Evolutionary conservation across 495 filamentous ascomycete species (phyloP).

Genomic region (Xylaria palmicola): DNA sequence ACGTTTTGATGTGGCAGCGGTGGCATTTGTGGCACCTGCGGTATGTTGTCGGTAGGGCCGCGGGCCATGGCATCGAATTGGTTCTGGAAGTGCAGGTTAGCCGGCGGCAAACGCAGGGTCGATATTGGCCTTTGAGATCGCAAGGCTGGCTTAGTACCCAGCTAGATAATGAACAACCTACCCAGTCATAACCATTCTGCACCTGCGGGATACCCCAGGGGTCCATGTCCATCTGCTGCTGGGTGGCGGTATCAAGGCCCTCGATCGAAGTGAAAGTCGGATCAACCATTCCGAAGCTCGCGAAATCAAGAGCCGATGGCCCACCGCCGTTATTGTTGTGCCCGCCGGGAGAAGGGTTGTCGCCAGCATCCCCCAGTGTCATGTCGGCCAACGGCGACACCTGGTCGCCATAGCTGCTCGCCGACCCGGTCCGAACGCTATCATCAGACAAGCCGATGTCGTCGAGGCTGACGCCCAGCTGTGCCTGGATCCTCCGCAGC

Average conservation of each 20-base stretch:
- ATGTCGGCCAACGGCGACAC: background rate
- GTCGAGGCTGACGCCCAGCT: constrained; percentile 8
- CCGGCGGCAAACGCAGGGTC: background rate
- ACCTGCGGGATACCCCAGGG: constrained; percentile 21
- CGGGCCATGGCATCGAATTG: constrained; percentile 29
- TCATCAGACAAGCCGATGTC: background rate
- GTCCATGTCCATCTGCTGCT: constrained; percentile 5
- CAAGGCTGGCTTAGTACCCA: background rate
- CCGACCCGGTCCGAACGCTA: background rate
- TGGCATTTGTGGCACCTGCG: constrained; percentile 12
- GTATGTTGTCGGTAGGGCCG: constrained; percentile 9
- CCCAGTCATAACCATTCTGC: constrained; percentile 29
- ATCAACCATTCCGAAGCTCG: constrained; percentile 13
- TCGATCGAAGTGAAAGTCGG: background rate
- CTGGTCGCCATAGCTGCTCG: constrained; percentile 16
- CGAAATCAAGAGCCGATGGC: constrained; percentile 8
- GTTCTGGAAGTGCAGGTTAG: constrained; percentile 22
- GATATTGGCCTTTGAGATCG: background rate
- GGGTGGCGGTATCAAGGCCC: background rate
- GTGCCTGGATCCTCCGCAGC: constrained; percentile 22
- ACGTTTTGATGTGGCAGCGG: constrained; percentile 15
- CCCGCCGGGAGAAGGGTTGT: constrained; percentile 10
- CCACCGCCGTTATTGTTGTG: constrained; percentile 10
- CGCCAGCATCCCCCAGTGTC: constrained; percentile 12
- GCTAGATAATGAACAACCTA: constrained; percentile 17